Evolutionary conservation across 805 yeast species (phyloP), one percentile per base, ranked within the genome.

Genomic region (Yarrowia alimentaria): DNA sequence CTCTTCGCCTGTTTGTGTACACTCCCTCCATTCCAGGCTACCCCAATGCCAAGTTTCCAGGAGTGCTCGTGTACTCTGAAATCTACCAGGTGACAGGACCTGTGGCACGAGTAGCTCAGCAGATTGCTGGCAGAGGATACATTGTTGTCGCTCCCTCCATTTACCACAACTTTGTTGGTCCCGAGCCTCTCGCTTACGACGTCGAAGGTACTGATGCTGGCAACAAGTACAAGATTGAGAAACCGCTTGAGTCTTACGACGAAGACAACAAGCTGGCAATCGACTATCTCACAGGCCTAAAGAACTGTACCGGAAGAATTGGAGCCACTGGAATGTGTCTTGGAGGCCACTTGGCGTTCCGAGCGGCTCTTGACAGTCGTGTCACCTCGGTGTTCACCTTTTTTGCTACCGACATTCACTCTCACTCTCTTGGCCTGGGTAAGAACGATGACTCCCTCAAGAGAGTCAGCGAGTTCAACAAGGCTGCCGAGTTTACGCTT

Each of bases 251-350:
- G 56, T 80, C 88, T 3, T 85, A 85, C 61, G 93, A 85, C 60
- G 91, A 84, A 60, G 94, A 85, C 64, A 79, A 75, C 61, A 72
- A 66, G 45, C 65, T 83, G 52, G 73, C 85, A 13, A 73, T 84
- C 59, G 87, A 83, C 61, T 79, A 83, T 60, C 70, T 85, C 52
- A 64, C 65, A 40, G 58, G 74, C 2, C 70, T 85, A 56, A 68
- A 73, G 1, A 82, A 87, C 9, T 84, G 84, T 63, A 80, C 76
- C 56, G 90, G 90, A 32, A 77, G 74, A 53, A 76, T 83, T 57
- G 93, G 93, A 28, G 82, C 89, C 35, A 83, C 91, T 3, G 94
- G 93, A 14, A 85, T 85, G 93, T 85, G 94, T 64, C 75, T 85
- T 28, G 93, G 93, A 16, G 94, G 93, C 1, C 93, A 85, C 62